Conservation (phyloP, 202 grass and related monocot species). For the Panicum virgatum region DNA sequence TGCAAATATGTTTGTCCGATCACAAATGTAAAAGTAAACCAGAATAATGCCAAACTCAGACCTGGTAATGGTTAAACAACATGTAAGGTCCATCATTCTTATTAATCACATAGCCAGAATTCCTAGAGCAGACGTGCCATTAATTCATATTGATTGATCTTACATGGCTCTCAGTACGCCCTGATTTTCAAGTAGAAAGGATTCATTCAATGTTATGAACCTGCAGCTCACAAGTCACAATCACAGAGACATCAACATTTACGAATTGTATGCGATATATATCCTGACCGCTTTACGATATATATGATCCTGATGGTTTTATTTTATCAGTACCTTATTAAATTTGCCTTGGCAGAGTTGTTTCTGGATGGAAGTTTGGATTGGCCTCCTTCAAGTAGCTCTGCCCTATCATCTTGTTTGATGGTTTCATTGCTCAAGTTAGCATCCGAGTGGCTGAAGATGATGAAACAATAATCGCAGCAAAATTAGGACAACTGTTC, state of each 20-base stretch:
- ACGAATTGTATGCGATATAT: background rate
- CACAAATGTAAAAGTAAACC: constrained; percentile 84
- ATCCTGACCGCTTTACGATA: background rate
- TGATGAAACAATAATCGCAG: constrained; percentile 2
- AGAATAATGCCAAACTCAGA: constrained; percentile 65
- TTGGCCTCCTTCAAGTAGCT: constrained; percentile 71
- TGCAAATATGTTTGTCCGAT: constrained; percentile 77
- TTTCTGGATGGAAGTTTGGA: constrained; percentile 49
- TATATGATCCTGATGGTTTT: background rate
- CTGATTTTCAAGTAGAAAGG: constrained; percentile 73
- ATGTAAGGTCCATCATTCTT: too few species aligned
- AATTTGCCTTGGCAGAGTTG: constrained; percentile 54
- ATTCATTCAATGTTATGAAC: constrained; percentile 73
- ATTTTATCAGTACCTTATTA: constrained; percentile 49
- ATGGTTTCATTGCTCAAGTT: constrained; percentile 47
- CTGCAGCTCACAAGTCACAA: constrained; percentile 31
- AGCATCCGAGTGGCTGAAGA: constrained; percentile 59
- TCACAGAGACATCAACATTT: background rate
- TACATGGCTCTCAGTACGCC: constrained; percentile 68
- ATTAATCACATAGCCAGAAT: background rate
- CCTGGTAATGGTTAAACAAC: constrained; percentile 25
- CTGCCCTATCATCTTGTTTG: constrained; percentile 56
- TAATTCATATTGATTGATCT: constrained; percentile 20
- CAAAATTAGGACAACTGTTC: background rate
- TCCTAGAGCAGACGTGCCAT: background rate